phyloP scores from a whole-genome alignment of 2,329 filamentous ascomycete genomes.

The Madurella fahalii region DNA sequence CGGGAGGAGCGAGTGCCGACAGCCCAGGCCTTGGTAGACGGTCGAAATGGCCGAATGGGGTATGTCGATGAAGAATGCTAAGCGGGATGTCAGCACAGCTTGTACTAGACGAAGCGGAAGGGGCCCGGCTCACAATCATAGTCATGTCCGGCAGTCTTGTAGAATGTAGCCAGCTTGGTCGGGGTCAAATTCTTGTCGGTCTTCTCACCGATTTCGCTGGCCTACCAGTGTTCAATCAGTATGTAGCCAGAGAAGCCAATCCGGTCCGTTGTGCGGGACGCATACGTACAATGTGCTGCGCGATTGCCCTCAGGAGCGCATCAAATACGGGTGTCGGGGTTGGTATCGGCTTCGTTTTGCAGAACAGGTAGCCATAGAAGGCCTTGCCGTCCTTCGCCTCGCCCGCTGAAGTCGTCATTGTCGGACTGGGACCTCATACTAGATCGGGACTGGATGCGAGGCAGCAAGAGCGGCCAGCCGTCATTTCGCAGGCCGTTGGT shows the following conservation, averaged over 20 bases:
- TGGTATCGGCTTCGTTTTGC: constrained; percentile 53
- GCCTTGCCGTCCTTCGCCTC: constrained; percentile 28
- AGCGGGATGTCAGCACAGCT: constrained; percentile 9
- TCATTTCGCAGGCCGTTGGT: background rate
- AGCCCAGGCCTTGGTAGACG: constrained; percentile 88
- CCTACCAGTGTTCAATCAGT: constrained; percentile 37
- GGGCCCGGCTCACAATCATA: constrained; percentile 57
- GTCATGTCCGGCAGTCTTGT: constrained; percentile 68
- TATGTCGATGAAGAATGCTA: constrained; percentile 69
- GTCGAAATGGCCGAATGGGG: constrained; percentile 74
- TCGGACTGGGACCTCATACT: constrained; percentile 10
- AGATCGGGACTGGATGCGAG: constrained; percentile 1
- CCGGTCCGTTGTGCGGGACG: background rate
- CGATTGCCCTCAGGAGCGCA: constrained; percentile 65
- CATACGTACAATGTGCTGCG: constrained; percentile 62
- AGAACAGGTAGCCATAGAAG: constrained; percentile 66
- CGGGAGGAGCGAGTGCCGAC: constrained; percentile 81
- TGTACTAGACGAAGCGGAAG: background rate
- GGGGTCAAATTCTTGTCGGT: constrained; percentile 54
- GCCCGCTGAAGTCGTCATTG: constrained; percentile 27
- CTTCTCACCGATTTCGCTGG: constrained; percentile 55
- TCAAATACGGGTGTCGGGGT: constrained; percentile 61
- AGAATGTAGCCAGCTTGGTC: constrained; percentile 70
- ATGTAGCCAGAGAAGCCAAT: constrained; percentile 13
- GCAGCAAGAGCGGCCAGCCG: background rate